These are phyloP conservation scores for Epichloe festucae DNA, from an alignment of 2,329 filamentous ascomycete species.

Conservation along the genomic window DNA sequence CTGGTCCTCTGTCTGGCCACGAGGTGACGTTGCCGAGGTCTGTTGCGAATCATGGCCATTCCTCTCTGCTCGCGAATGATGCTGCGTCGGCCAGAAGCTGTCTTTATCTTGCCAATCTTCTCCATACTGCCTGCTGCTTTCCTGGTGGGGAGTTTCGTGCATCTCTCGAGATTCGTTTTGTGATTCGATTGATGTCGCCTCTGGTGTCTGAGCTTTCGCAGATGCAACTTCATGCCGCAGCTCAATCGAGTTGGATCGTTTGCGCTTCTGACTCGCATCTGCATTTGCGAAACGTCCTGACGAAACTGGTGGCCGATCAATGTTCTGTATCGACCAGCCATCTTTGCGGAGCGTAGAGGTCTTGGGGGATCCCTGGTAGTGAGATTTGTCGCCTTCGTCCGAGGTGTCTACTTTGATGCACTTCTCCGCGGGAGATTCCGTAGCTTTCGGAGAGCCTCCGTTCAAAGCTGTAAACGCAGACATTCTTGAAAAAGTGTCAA, in stretches of 20 bases:
- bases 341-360: conserved; percentile 21
- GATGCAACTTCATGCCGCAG: conserved; percentile 23
- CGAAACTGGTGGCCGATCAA: conserved; percentile 30
- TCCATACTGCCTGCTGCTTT: conserved; percentile 32
- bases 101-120: conserved; percentile 37
- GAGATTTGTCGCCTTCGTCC: conserved; percentile 19
- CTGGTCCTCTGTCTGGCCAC: conserved; percentile 37
- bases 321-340: conserved; percentile 26
- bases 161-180: conserved; percentile 28
- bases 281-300: conserved; percentile 27
- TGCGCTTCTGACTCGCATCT: conserved; percentile 49
- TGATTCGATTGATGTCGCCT: conserved; percentile 16
- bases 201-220: conserved; percentile 22
- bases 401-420: conserved; percentile 18
- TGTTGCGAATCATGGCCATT: conserved; percentile 33
- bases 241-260: conserved; percentile 54
- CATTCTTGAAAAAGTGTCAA: conserved; percentile 20
- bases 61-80: conserved; percentile 34
- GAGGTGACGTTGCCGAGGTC: conserved; percentile 30
- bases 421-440: conserved; percentile 20
- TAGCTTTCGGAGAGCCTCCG: conserved; percentile 32
- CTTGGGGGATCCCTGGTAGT: conserved; percentile 14
- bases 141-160: conserved; percentile 30
- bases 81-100: conserved; percentile 32
- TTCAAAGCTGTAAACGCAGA: conserved; percentile 40